These are phyloP conservation scores for Diaporthe sp. DNA, from an alignment of 2,329 filamentous ascomycete species.

Conservation along the genomic window DNA sequence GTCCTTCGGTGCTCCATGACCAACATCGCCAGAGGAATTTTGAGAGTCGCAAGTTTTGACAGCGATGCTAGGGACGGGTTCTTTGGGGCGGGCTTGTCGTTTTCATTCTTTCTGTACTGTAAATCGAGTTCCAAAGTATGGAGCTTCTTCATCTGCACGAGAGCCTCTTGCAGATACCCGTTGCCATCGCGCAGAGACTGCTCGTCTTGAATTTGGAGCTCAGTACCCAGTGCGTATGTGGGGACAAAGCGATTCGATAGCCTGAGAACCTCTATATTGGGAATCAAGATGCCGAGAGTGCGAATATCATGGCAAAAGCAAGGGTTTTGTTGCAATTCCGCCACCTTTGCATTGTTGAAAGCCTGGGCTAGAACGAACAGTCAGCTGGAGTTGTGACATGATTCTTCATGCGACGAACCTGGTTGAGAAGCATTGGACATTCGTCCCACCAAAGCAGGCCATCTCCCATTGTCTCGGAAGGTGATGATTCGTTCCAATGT, in stretches of 20 bases:
- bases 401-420: background rate
- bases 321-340: rapidly evolving
- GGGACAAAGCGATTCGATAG: background rate
- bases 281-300: background rate
- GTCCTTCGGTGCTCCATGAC: background rate
- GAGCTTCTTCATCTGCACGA: background rate
- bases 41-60: background rate
- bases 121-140: background rate
- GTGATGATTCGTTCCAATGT: background rate
- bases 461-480: background rate
- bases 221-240: too few relatives aligned
- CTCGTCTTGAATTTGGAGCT: too few relatives aligned
- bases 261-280: background rate
- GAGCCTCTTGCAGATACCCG: background rate
- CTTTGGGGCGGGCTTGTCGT: background rate
- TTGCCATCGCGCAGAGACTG: too few relatives aligned
- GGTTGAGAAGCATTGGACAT: background rate
- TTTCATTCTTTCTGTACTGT: too few relatives aligned
- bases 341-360: background rate
- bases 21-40: background rate
- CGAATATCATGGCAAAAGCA: background rate
- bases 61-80: background rate
- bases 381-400: rapidly evolving
- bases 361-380: background rate
- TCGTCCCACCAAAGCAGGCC: background rate